Evolutionary conservation across 306 rosid genomes (phyloP).

Genomic region (Vigna hirtella): DNA sequence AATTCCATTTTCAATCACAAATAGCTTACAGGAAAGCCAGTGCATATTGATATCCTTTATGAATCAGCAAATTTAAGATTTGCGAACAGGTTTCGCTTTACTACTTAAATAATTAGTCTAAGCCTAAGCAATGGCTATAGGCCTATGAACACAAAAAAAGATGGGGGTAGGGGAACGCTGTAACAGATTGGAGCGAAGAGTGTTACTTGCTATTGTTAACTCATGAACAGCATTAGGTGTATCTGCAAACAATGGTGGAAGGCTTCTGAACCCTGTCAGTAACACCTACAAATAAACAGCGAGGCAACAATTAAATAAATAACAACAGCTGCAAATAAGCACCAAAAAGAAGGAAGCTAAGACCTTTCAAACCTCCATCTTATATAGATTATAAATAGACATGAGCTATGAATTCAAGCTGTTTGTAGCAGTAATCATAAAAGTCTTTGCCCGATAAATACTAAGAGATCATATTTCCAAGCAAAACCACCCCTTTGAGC

Average conservation of each 20-base stretch:
- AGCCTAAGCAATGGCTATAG: neutral
- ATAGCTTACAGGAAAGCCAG: conserved; percentile 8
- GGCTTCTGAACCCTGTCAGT: conserved; percentile 83
- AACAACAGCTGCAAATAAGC: neutral
- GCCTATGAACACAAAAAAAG: conserved; percentile 3
- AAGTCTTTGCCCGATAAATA: neutral
- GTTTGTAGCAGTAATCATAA: conserved; percentile 13
- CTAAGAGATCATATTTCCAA: neutral
- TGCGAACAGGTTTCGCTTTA: conserved; percentile 15
- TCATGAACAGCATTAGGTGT: conserved; percentile 78
- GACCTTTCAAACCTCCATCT: neutral
- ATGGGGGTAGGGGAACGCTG: neutral
- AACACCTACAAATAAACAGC: conserved; percentile 61
- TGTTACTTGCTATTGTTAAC: conserved; percentile 83
- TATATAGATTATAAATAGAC: neutral
- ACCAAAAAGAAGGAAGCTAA: neutral
- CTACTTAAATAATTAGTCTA: neutral
- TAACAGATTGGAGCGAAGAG: conserved; percentile 39
- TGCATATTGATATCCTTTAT: neutral
- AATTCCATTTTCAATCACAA: conserved; percentile 13
- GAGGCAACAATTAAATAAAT: neutral
- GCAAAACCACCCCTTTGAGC: neutral
- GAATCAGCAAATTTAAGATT: conserved; percentile 36
- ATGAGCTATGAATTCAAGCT: neutral
- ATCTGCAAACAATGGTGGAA: conserved; percentile 88